Percentiles rank a stretch among this genome's conserved stretches.
Evolutionary conservation across 805 yeast species (phyloP).

Genomic region (Saturnispora quitensis): DNA sequence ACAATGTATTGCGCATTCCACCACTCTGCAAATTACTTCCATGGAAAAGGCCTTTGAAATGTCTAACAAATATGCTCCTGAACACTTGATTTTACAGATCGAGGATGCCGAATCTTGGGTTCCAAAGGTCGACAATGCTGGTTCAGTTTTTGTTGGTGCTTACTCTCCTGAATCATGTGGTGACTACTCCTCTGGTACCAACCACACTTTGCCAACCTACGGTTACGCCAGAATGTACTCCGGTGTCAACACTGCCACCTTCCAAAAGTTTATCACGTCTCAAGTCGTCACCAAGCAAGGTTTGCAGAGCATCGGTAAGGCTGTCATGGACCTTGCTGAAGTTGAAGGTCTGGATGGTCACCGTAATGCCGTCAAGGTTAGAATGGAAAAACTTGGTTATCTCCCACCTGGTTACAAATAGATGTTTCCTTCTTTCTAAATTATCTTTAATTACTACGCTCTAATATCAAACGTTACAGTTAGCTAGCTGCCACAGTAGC

Average conservation of each 20-base stretch:
- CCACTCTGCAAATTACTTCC: conserved; percentile 58
- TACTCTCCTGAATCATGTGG: conserved; percentile 98
- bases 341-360: conserved; percentile 97
- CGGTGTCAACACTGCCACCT: conserved; percentile 94
- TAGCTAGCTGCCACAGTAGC: background rate
- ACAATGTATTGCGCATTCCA: conserved; percentile 86
- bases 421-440: background rate
- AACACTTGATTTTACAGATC: conserved; percentile 89
- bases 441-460: background rate
- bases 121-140: conserved; percentile 77
- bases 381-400: conserved; percentile 74
- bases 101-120: conserved; percentile 70
- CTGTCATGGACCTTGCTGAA: conserved; percentile 91
- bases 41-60: conserved; percentile 77
- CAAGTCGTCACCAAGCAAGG: conserved; percentile 88
- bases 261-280: conserved; percentile 89
- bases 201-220: conserved; percentile 96
- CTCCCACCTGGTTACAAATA: conserved; percentile 15
- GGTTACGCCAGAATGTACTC: conserved; percentile 97
- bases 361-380: conserved; percentile 90
- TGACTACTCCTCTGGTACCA: conserved; percentile 96
- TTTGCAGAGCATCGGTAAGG: conserved; percentile 80
- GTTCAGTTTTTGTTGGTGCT: conserved; percentile 93
- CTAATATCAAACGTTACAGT: background rate
- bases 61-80: conserved; percentile 93